phyloP scores from a whole-genome alignment of 1,139 yeast species.

The Suhomyces guaymorum region DNA sequence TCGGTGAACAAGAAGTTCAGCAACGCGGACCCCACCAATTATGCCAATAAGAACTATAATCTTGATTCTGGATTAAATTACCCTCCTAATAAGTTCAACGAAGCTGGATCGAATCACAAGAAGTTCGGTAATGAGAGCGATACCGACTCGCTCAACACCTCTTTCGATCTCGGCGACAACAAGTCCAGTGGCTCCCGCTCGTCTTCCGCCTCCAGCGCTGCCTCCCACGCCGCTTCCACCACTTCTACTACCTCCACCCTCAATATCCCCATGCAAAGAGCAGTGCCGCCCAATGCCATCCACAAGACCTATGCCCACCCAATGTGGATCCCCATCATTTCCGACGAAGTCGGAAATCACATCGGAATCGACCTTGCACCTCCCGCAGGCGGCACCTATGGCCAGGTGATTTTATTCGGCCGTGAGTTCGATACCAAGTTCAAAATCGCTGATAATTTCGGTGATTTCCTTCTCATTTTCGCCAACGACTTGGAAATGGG shows the following conservation, averaged over 20 bases:
- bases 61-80: no score
- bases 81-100: no score
- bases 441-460: slow-evolving; percentile 80
- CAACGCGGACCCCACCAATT: no score
- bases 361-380: slow-evolving; percentile 89
- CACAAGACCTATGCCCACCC: slow-evolving; percentile 80
- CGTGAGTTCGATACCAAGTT: slow-evolving; percentile 85
- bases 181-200: slow-evolving; percentile 9
- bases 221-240: slow-evolving; percentile 6
- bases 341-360: slow-evolving; percentile 88
- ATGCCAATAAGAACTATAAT: no score
- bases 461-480: slow-evolving; percentile 73
- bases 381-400: slow-evolving; percentile 65
- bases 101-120: no score
- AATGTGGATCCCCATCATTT: slow-evolving; percentile 86
- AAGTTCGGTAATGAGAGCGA: no score
- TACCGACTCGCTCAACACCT: slow-evolving; percentile 7
- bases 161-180: slow-evolving; percentile 8
- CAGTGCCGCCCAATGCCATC: slow-evolving; percentile 72
- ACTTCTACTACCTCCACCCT: slow-evolving; percentile 8
- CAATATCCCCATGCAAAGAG: slow-evolving; percentile 58
- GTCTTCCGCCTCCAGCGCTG: slow-evolving; percentile 6
- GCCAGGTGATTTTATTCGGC: slow-evolving; percentile 86
- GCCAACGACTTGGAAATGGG: slow-evolving; percentile 85
- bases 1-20: slow-evolving; percentile 26